Evolutionary conservation across 306 rosid genomes (phyloP).

Genomic region (Cyclanthera cordifolia): DNA sequence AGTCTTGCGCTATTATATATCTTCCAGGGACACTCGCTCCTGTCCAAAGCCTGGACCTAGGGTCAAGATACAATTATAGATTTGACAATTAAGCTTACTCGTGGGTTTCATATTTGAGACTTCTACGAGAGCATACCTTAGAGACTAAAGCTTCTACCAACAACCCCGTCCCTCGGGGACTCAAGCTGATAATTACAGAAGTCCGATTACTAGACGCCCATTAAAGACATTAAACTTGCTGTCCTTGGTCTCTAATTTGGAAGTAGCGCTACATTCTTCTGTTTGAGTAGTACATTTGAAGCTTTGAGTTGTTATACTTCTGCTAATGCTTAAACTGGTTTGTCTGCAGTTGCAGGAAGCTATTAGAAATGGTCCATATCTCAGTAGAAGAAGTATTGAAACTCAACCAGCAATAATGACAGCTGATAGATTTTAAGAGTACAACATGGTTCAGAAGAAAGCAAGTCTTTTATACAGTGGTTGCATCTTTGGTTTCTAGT

Average conservation of each 20-base stretch:
- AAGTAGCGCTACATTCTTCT: background rate
- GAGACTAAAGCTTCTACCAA: too few species aligned
- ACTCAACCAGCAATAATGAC: conserved; percentile 73
- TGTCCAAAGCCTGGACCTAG: too few species aligned
- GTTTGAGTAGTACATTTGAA: background rate
- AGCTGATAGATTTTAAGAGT: conserved; percentile 57
- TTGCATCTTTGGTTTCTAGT: background rate
- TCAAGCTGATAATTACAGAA: too few species aligned
- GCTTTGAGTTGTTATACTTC: background rate
- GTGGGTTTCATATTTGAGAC: too few species aligned
- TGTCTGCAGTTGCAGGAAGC: conserved; percentile 66
- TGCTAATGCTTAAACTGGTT: background rate
- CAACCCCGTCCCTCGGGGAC: too few species aligned
- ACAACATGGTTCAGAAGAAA: background rate
- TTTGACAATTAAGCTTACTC: too few species aligned
- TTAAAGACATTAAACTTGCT: too few species aligned
- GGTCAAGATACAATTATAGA: too few species aligned
- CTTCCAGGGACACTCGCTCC: too few species aligned
- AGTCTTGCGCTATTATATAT: too few species aligned
- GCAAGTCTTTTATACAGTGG: background rate
- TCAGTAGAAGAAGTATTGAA: conserved; percentile 34
- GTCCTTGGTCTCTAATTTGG: background rate
- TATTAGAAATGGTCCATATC: conserved; percentile 63
- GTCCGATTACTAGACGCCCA: too few species aligned
- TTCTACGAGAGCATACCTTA: too few species aligned